Percentiles rank a stretch among this genome's conserved stretches.
phyloP scores from a whole-genome alignment of 495 filamentous ascomycete genomes.

The Evernia prunastri region DNA sequence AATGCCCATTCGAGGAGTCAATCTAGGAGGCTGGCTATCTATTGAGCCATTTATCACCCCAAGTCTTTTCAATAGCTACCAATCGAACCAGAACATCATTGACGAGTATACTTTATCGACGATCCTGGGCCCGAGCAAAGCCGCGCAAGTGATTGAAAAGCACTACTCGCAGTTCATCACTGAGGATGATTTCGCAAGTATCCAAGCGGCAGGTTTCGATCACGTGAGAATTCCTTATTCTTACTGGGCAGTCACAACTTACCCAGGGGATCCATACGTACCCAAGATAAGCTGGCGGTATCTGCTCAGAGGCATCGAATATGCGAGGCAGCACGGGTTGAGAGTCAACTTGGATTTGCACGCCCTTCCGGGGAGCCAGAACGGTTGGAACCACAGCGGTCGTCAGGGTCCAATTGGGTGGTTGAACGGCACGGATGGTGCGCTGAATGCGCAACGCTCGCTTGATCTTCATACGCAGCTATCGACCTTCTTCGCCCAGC shows the following conservation, averaged over 20 bases:
- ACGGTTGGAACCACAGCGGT: slow-evolving; percentile 87
- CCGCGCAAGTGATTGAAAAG: slow-evolving; percentile 63
- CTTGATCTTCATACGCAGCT: slow-evolving; percentile 77
- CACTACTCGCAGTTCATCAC: slow-evolving; percentile 88
- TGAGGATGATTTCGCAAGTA: slow-evolving; percentile 75
- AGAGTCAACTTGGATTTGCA: slow-evolving; percentile 94
- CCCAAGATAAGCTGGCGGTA: slow-evolving; percentile 88
- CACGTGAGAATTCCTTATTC: slow-evolving; percentile 92
- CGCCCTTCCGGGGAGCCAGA: slow-evolving; percentile 75
- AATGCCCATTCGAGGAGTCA: slow-evolving; percentile 79
- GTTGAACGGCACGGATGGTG: slow-evolving; percentile 66
- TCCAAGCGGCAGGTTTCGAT: slow-evolving; percentile 83
- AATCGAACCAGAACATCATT: slow-evolving; percentile 54
- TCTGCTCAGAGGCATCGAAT: slow-evolving; percentile 87
- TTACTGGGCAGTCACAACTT: slow-evolving; percentile 90
- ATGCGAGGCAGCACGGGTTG: slow-evolving; percentile 84
- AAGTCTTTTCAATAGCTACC: slow-evolving; percentile 71
- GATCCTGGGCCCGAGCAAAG: slow-evolving; percentile 56
- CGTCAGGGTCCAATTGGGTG: slow-evolving; percentile 64
- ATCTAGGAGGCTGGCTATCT: slow-evolving; percentile 89
- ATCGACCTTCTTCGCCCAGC: slow-evolving; percentile 77
- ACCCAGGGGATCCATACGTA: slow-evolving; percentile 83
- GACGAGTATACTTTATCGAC: slow-evolving; percentile 81
- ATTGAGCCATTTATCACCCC: slow-evolving; percentile 95
- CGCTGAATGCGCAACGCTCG: slow-evolving; percentile 60